These are phyloP conservation scores for Eurotiales sp. DNA, from an alignment of 2,329 filamentous ascomycete genomes.

Conservation along the genomic window DNA sequence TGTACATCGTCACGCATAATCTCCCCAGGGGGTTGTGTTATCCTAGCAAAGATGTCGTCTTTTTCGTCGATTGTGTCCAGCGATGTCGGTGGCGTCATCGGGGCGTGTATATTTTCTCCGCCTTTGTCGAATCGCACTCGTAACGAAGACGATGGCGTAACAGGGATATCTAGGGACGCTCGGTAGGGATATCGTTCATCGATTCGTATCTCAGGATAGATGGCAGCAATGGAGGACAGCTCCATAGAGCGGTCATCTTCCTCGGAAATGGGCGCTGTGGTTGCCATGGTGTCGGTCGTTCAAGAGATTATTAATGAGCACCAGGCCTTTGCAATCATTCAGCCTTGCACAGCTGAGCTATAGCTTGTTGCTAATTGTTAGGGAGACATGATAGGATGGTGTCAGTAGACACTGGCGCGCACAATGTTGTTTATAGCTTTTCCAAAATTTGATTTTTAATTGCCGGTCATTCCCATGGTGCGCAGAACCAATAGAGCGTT, in stretches of 20 bases:
- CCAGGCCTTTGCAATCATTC: background rate
- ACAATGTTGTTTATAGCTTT: background rate
- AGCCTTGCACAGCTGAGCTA: background rate
- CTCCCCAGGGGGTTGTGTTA: constrained; percentile 16
- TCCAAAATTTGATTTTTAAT: background rate
- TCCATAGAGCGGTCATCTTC: constrained; percentile 60
- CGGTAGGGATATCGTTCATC: constrained; percentile 45
- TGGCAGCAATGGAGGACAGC: constrained; percentile 57
- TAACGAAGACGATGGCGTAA: constrained; percentile 53
- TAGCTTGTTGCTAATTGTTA: background rate
- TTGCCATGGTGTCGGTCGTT: constrained; percentile 5
- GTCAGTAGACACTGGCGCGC: background rate
- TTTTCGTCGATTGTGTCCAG: constrained; percentile 29
- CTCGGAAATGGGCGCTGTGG: constrained; percentile 1
- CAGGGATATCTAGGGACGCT: constrained; percentile 53
- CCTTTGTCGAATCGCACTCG: constrained; percentile 40
- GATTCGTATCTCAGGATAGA: constrained; percentile 58
- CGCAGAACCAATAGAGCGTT: constrained; percentile 1
- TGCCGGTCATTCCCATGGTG: background rate
- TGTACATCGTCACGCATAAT: constrained; percentile 36
- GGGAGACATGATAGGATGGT: constrained; percentile 6
- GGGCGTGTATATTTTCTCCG: constrained; percentile 30
- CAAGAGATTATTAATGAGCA: background rate
- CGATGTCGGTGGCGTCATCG: constrained; percentile 42
- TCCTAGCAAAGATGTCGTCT: constrained; percentile 11